Conservation (phyloP, 192 early-diverging fungal species). For the Podila epicladia region DNA sequence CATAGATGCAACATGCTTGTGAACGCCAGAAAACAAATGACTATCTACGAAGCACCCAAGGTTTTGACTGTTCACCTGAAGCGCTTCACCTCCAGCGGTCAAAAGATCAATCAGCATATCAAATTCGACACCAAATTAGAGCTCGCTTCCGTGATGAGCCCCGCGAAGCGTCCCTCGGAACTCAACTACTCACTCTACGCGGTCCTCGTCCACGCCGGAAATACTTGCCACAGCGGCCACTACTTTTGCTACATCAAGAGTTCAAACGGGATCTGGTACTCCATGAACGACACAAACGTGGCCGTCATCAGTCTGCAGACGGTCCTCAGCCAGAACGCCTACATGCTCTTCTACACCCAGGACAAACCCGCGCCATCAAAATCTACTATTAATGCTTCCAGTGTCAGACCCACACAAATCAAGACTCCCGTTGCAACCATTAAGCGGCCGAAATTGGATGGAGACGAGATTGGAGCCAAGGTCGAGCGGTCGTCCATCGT, state of each 20-base stretch:
- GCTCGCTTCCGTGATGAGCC: conserved; percentile 69
- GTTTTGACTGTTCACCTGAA: conserved; percentile 86
- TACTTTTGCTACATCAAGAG: conserved; percentile 87
- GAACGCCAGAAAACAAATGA: conserved; percentile 84
- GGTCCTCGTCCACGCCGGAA: conserved; percentile 84
- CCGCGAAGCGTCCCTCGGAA: conserved; percentile 24
- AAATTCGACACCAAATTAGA: conserved; percentile 70
- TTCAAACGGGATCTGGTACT: conserved; percentile 81
- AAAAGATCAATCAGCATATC: conserved; percentile 75
- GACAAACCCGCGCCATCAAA: conserved; percentile 15
- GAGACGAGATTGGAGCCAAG: conserved; percentile 43
- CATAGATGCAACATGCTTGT: conserved; percentile 77
- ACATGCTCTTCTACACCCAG: conserved; percentile 85
- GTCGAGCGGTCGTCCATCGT: conserved; percentile 19
- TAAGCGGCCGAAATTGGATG: conserved; percentile 34
- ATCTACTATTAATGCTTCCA: conserved; percentile 2
- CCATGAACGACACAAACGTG: conserved; percentile 81
- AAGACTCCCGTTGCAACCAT: not conserved
- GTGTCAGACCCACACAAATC: not conserved
- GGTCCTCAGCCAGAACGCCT: conserved; percentile 81
- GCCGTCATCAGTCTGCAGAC: conserved; percentile 70
- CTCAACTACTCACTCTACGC: conserved; percentile 75
- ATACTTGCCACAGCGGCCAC: conserved; percentile 81
- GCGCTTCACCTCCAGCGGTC: conserved; percentile 74
- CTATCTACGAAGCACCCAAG: conserved; percentile 75